Conservation (phyloP, 2,329 filamentous ascomycete species). For the Talaromyces amestolkiae region DNA sequence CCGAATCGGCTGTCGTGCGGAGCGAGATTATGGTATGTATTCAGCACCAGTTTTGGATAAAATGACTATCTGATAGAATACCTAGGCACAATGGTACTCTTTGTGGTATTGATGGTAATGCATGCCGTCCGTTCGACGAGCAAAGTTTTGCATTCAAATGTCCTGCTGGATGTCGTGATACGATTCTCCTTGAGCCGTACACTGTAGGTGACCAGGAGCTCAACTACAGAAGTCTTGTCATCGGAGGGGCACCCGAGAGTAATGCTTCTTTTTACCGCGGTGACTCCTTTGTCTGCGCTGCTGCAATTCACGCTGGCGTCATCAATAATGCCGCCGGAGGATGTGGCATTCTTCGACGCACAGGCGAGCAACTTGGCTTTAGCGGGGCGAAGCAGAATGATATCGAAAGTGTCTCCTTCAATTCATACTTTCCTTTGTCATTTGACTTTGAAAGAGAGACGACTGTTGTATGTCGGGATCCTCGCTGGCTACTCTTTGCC, state of each 20-base stretch:
- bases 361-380: conserved; percentile 52
- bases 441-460: conserved; percentile 52
- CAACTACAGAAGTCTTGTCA: conserved; percentile 54
- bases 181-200: conserved; percentile 55
- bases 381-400: conserved; percentile 47
- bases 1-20: conserved; percentile 38
- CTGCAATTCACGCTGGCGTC: conserved; percentile 60
- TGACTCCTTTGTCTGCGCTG: conserved; percentile 61
- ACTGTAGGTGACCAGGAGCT: conserved; percentile 56
- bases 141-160: conserved; percentile 56
- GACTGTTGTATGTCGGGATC: conserved; percentile 50
- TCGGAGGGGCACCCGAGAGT: conserved; percentile 51
- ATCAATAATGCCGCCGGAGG: conserved; percentile 55
- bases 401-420: conserved; percentile 54
- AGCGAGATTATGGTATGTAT: conserved; percentile 36
- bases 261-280: conserved; percentile 54
- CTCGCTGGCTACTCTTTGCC: conserved; percentile 58
- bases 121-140: conserved; percentile 57
- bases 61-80: neutral
- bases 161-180: conserved; percentile 55
- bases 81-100: conserved; percentile 35
- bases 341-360: conserved; percentile 55
- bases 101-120: conserved; percentile 58
- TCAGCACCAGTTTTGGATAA: neutral
- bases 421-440: conserved; percentile 58